Percentiles rank a stretch among this genome's conserved stretches.
Conservation (phyloP, 305 asterid genomes). For the Nicotiana rustica region DNA sequence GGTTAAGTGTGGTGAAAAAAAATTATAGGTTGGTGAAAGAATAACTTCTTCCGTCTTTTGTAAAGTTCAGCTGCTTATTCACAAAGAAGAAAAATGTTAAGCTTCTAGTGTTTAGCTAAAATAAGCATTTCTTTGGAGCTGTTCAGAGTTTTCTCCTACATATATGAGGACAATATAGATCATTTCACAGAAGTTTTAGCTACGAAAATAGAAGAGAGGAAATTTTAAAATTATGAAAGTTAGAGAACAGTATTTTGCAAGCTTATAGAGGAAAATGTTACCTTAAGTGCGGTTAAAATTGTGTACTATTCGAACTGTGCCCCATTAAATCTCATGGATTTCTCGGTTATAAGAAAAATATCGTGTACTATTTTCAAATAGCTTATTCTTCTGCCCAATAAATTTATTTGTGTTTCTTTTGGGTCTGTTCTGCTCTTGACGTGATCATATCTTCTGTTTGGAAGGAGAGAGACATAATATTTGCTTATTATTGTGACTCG, state of each 20-base stretch:
- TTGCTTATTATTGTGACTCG: constrained; percentile 14
- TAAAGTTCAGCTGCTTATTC: constrained; percentile 8
- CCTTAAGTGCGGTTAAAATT: not conserved
- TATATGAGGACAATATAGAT: not conserved
- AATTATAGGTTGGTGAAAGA: not conserved
- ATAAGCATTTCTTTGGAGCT: not conserved
- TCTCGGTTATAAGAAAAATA: no score
- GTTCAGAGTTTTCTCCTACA: not conserved
- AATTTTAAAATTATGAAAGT: not conserved
- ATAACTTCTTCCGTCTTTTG: not conserved
- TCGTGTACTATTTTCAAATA: not conserved
- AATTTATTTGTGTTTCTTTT: not conserved
- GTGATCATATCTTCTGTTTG: not conserved
- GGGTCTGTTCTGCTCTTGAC: not conserved
- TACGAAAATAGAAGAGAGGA: constrained; percentile 8
- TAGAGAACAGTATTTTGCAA: constrained; percentile 6
- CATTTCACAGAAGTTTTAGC: not conserved
- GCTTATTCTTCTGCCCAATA: constrained; percentile 19
- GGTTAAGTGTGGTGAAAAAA: no score
- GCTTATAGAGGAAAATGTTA: not conserved
- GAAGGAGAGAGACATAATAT: not conserved
- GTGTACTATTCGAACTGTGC: not conserved
- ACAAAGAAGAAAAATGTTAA: not conserved
- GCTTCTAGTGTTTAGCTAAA: not conserved
- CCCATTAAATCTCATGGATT: no score